These are phyloP conservation scores for Botrytis byssoidea DNA, from an alignment of 2,329 filamentous ascomycete species.

Conservation along the genomic window DNA sequence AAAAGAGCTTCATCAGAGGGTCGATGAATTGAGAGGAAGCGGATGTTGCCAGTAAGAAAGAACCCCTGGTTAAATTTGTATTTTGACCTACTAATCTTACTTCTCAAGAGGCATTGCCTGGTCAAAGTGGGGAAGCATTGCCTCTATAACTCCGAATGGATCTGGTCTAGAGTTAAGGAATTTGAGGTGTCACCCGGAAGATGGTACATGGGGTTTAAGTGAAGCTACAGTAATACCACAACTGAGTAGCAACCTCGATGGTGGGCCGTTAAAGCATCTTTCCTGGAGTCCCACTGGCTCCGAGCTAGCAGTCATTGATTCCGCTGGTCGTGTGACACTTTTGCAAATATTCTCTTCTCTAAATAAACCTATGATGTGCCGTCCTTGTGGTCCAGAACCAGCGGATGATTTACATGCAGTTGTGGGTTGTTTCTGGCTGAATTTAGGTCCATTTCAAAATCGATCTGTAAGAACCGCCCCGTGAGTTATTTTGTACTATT, in stretches of 20 bases:
- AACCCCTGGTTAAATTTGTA: neutral
- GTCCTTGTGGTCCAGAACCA: conserved; percentile 64
- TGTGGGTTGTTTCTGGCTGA: conserved; percentile 84
- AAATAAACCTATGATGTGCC: conserved; percentile 65
- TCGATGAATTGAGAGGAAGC: conserved; percentile 72
- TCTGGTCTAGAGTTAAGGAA: conserved; percentile 69
- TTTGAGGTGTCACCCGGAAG: conserved; percentile 64
- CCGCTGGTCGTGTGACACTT: conserved; percentile 73
- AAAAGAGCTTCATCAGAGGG: conserved; percentile 67
- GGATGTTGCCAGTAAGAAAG: conserved; percentile 80
- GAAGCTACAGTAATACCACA: conserved; percentile 65
- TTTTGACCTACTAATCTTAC: conserved; percentile 14
- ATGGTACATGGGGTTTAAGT: conserved; percentile 74
- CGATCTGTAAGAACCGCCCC: conserved; percentile 33
- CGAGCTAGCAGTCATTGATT: conserved; percentile 82
- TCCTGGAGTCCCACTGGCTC: conserved; percentile 73
- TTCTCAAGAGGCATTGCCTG: conserved; percentile 72
- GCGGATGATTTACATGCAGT: conserved; percentile 73
- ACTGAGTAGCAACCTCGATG: conserved; percentile 59
- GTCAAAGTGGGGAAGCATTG: conserved; percentile 85
- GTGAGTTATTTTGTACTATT: neutral
- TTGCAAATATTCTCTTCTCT: conserved; percentile 69
- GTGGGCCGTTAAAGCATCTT: conserved; percentile 72
- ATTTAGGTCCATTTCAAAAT: conserved; percentile 32
- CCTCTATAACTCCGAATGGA: conserved; percentile 73